Evolutionary conservation across 1,284 basidiomycete genomes (phyloP), one percentile per base, ranked within the genome.

Genomic region (Xerocomus nothofagi): DNA sequence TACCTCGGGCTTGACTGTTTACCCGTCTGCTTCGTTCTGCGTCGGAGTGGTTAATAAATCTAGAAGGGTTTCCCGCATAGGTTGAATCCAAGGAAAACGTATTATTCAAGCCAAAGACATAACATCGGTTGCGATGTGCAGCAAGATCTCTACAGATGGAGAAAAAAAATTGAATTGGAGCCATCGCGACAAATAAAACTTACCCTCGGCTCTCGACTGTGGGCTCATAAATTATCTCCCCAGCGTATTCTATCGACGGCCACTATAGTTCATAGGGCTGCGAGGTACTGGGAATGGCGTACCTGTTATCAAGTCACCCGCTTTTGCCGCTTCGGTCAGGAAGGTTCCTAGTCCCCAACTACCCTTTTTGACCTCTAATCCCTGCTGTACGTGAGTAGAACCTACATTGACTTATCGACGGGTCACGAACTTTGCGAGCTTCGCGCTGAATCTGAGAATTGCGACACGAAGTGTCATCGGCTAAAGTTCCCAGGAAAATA

Each of bases 21-120:
- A 66, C 57, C 20, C 31, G 55, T 17, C 24, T 48, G 12, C 54
- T 23, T 34, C 30, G 44, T 37, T 54, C 55, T 11, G 34, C 36
- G 21, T 11, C 44, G 15, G 71, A 65, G 58, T 86, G 82, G 55
- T 88, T 82, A 39, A 86, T 75, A 56, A 78, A 86, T 21, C 82
- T 70, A 6, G 80, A 73, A 18, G 73, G 68, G 48, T 86, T 84
- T 3, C 84, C 85, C 1, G 71, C 70, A 30, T 68, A 72, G 3
- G 72, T 65, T 39, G 78, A 71, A 60, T 88, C 85, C 7, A 85
- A 59, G 3, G 72, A 63, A 18, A 74, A 51, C 0, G 59, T 58
- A 0, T 58, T 33, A 47, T 79, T 75, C n/a, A 84, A 61, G 12
- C 63, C 65, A 48, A 84, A 88, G 6, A 79, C 65, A 53, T 88